Conservation (phyloP, 176 grass and related monocot species). For the Puccinellia tenuiflora region DNA sequence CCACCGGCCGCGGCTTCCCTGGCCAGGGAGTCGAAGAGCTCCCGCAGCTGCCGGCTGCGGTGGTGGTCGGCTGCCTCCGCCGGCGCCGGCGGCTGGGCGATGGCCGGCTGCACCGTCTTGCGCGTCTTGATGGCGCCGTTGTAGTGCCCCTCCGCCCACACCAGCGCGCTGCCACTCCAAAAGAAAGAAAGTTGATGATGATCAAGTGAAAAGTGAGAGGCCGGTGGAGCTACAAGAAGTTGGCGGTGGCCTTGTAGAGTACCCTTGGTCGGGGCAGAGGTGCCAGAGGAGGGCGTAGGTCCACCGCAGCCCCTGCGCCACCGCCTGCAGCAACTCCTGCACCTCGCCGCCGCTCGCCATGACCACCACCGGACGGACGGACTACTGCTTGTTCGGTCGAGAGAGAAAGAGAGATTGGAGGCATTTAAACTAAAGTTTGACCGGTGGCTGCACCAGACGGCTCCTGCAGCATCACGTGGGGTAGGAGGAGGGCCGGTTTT, state of each 20-base stretch:
- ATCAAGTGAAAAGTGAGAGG: neutral
- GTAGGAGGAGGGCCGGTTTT: neutral
- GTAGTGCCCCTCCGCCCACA: slow-evolving; percentile 87
- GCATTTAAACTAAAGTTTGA: slow-evolving; percentile 39
- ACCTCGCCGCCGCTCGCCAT: slow-evolving; percentile 29
- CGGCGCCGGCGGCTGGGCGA: slow-evolving; percentile 1
- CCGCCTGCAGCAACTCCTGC: slow-evolving; percentile 55
- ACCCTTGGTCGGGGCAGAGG: slow-evolving; percentile 61
- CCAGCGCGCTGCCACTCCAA: slow-evolving; percentile 35
- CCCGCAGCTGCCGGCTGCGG: slow-evolving; percentile 68
- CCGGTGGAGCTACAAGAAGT: neutral
- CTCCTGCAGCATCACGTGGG: slow-evolving; percentile 31
- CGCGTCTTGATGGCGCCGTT: slow-evolving; percentile 83
- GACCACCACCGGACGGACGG: neutral
- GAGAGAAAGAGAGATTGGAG: neutral
- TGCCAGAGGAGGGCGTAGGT: slow-evolving; percentile 93
- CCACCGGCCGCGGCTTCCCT: slow-evolving; percentile 19
- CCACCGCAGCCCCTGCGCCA: slow-evolving; percentile 62
- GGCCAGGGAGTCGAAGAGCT: slow-evolving; percentile 72
- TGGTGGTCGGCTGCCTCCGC: slow-evolving; percentile 48
- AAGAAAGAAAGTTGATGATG: neutral
- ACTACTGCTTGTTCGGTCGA: neutral
- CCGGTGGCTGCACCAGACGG: slow-evolving; percentile 68
- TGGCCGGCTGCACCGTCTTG: slow-evolving; percentile 58
- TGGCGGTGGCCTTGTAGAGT: neutral